Evolutionary conservation across 2,329 filamentous ascomycete genomes (phyloP), one percentile per base, ranked within the genome.

Genomic region (Aspergillus ustus): DNA sequence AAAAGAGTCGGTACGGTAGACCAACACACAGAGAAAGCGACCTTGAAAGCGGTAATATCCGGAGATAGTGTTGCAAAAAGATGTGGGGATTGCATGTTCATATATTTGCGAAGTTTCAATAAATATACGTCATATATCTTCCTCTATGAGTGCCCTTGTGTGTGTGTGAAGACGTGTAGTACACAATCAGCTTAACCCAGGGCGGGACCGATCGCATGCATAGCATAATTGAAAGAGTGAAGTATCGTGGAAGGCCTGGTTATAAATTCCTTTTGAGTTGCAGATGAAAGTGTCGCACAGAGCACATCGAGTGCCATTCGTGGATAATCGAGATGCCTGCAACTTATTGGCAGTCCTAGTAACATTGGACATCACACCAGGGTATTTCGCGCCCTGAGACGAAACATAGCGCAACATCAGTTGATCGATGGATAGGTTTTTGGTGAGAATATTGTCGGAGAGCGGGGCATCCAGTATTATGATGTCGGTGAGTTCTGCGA

Each of bases 291-390:
- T 86, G 53, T 86, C 85, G 75, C 92, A 96, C 8, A 94, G 74
- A 37, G 84, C 83, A 70, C 92, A 96, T 52, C 69, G 69, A 25
- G 67, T 67, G 15, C 71, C 73, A 49, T 66, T 72, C 20, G 69
- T 71, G 7, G 73, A 75, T 1, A 64, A 67, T 51, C 68, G 69
- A 22, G 79, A 68, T 0, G 80, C 73, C 50, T 88, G 82, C 45
- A 98, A 83, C 77, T 96, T 97, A 55, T 88, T 89, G n/a, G 91
- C 89, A 37, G 94, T 99, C 64, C 92, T 87, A 5, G 97, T 94
- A 9, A 99, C 95, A 74, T 99, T 99, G 34, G 93, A 90, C 67
- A 99, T 93, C 59, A 98, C 92, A 59, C 91, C 92, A 3, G 93
- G 91, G 72, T 96, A 97, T 62, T 90, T 90, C 66, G 87, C 86